These are phyloP conservation scores for Botryosphaeria dothidea DNA, from an alignment of 2,329 filamentous ascomycete genomes.

Conservation along the genomic window DNA sequence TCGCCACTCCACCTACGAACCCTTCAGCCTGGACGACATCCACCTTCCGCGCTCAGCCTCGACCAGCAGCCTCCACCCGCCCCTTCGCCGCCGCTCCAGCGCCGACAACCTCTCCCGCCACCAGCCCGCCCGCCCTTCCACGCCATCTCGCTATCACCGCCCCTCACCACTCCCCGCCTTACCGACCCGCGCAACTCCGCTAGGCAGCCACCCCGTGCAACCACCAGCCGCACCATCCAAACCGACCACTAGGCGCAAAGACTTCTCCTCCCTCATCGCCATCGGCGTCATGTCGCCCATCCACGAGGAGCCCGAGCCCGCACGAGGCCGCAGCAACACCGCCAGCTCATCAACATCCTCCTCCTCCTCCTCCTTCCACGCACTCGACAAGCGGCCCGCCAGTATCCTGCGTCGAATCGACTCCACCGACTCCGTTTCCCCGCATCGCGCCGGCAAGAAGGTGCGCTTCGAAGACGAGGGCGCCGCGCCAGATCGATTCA, in stretches of 20 bases:
- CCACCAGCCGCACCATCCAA: neutral
- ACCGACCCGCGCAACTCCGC: neutral
- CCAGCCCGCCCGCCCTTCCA: neutral
- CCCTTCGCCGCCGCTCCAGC: neutral
- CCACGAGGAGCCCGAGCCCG: neutral
- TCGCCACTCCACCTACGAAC: neutral
- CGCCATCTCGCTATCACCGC: neutral
- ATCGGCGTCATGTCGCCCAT: neutral
- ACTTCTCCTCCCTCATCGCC: neutral
- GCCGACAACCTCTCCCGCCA: neutral
- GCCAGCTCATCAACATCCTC: neutral
- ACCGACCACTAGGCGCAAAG: neutral
- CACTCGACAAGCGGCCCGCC: neutral
- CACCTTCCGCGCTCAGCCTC: neutral
- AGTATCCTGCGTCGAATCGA: neutral
- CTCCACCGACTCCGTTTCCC: neutral
- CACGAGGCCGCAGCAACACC: neutral
- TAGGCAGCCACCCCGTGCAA: neutral
- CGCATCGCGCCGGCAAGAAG: neutral
- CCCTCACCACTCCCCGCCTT: neutral
- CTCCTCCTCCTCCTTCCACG: too few species aligned
- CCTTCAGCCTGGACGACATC: neutral
- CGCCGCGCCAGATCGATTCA: neutral
- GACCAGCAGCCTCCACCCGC: neutral
- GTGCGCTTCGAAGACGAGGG: neutral